Percentiles rank a stretch among this genome's conserved stretches.
Conservation (phyloP, 805 yeast genomes). For the Wickerhamiella cacticola region DNA sequence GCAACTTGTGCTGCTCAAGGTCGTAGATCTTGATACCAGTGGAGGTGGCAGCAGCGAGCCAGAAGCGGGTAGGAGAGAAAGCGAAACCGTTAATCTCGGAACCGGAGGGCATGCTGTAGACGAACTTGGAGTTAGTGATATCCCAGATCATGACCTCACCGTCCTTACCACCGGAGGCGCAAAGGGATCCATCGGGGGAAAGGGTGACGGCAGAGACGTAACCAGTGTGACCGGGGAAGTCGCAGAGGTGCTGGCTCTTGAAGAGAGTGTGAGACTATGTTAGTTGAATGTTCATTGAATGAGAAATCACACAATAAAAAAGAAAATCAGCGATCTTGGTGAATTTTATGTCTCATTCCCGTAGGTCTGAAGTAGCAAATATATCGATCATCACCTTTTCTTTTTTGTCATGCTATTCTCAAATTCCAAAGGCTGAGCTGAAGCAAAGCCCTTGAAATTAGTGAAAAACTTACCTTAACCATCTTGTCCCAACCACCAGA, state of each 20-base stretch:
- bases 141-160: slow-evolving; percentile 98
- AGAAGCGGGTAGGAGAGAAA: slow-evolving; percentile 99
- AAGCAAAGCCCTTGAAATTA: background rate
- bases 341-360: slow-evolving; percentile 86
- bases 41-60: slow-evolving; percentile 99
- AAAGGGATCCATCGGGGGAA: slow-evolving; percentile 98
- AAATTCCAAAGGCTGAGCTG: background rate
- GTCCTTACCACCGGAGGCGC: slow-evolving; percentile 99
- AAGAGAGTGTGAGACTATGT: slow-evolving; percentile 85
- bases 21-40: slow-evolving; percentile 96
- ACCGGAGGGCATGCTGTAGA: slow-evolving; percentile 89
- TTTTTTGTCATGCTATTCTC: slow-evolving; percentile 11
- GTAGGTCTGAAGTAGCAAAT: slow-evolving; percentile 97
- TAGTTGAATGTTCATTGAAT: slow-evolving; percentile 20
- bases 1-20: slow-evolving; percentile 85
- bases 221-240: slow-evolving; percentile 98
- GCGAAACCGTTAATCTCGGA: slow-evolving; percentile 97
- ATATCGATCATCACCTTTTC: slow-evolving; percentile 61
- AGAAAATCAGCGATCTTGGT: slow-evolving; percentile 95
- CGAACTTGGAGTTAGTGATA: slow-evolving; percentile 68
- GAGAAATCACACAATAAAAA: background rate
- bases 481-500: slow-evolving; percentile 99
- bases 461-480: slow-evolving; percentile 77
- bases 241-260: slow-evolving; percentile 79
- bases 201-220: slow-evolving; percentile 93